Conservation (phyloP, 768 basidiomycete genomes). For the Naganishia randhawae region DNA sequence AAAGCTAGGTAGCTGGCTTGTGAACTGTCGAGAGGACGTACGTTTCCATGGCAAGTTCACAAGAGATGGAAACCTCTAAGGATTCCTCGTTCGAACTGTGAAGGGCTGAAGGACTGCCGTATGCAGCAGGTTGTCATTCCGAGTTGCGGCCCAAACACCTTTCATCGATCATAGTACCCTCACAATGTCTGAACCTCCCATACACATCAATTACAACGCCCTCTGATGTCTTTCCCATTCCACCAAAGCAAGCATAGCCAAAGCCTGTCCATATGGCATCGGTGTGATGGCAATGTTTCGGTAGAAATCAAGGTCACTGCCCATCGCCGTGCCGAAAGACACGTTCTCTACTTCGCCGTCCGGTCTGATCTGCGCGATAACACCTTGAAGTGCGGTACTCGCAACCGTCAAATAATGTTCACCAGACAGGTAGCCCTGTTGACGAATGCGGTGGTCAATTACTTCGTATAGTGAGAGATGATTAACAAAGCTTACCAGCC, state of each 20-base stretch:
- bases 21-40: no score
- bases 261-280: constrained; percentile 61
- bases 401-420: constrained; percentile 31
- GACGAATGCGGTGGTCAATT: background rate
- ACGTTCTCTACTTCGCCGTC: constrained; percentile 56
- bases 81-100: no score
- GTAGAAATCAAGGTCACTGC: constrained; percentile 56
- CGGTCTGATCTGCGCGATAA: constrained; percentile 55
- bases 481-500: constrained; percentile 21
- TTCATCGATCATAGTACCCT: no score
- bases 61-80: no score
- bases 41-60: no score
- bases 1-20: no score
- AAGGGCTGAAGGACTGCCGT: no score
- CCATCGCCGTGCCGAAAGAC: constrained; percentile 60
- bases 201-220: background rate
- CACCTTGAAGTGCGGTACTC: constrained; percentile 36
- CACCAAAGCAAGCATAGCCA: constrained; percentile 57
- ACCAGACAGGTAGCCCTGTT: constrained; percentile 31
- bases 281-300: constrained; percentile 58
- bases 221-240: constrained; percentile 50
- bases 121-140: no score
- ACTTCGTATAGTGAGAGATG: background rate
- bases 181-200: background rate
- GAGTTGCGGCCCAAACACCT: no score